Evolutionary conservation across 2,329 filamentous ascomycete genomes (phyloP).

Genomic region (Didymosphaeria variabile): DNA sequence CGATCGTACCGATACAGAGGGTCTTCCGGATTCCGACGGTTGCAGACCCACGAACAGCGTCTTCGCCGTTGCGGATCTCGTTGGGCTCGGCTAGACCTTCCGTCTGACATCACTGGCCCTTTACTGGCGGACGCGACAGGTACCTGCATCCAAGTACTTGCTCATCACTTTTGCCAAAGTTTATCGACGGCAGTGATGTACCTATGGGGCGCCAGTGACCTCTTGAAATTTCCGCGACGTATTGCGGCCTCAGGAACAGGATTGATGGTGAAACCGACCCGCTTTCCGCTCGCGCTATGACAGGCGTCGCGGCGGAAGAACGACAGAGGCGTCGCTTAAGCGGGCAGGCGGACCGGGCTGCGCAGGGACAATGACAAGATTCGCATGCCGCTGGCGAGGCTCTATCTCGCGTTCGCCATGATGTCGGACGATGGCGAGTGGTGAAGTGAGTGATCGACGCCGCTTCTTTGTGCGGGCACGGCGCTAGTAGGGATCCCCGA

Average conservation of each 20-base stretch:
- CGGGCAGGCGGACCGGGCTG: background rate
- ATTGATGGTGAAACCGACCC: slow-evolving; percentile 14
- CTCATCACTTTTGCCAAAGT: background rate
- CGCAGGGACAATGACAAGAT: background rate
- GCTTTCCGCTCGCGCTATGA: background rate
- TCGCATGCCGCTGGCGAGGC: background rate
- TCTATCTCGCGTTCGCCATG: background rate
- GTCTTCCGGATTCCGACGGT: slow-evolving; percentile 1
- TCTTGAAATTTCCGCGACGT: slow-evolving; percentile 8
- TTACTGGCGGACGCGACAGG: background rate
- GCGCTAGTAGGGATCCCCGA: background rate
- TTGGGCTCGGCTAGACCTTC: slow-evolving; percentile 6
- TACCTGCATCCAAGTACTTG: background rate
- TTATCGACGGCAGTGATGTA: background rate
- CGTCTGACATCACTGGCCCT: slow-evolving; percentile 18
- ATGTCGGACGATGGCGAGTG: background rate
- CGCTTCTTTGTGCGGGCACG: background rate
- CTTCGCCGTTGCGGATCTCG: background rate
- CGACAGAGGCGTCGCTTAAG: slow-evolving; percentile 6
- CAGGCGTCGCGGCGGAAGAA: background rate
- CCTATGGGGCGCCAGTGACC: background rate
- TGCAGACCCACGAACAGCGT: background rate
- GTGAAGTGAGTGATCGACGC: slow-evolving; percentile 9
- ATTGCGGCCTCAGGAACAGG: slow-evolving; percentile 16
- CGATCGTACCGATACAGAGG: slow-evolving; percentile 4